Percentiles rank a stretch among this genome's conserved stretches.
Conservation (phyloP, 2,329 filamentous ascomycete species). For the Cladosporium cucumerinum region DNA sequence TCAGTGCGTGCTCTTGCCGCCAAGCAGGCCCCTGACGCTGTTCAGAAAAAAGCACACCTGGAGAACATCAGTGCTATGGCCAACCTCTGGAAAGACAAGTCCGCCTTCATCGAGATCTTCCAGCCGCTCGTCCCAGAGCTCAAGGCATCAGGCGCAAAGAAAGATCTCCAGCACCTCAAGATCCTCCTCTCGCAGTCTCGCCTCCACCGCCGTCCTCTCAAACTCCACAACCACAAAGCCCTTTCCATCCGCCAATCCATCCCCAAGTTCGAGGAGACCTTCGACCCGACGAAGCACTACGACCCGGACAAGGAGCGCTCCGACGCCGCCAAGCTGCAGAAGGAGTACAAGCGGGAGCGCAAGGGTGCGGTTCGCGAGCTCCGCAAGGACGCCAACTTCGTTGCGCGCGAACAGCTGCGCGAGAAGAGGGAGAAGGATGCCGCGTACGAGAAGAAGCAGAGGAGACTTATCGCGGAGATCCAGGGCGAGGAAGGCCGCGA, state of each 20-base stretch:
- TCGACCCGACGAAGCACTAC: constrained; percentile 95
- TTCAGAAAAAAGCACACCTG: constrained; percentile 51
- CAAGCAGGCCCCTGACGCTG: constrained; percentile 37
- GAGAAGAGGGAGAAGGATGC: constrained; percentile 92
- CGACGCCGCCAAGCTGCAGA: constrained; percentile 77
- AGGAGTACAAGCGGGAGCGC: constrained; percentile 89
- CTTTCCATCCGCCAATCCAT: constrained; percentile 83
- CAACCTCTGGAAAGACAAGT: constrained; percentile 69
- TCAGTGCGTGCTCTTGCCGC: constrained; percentile 64
- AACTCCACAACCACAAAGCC: constrained; percentile 84
- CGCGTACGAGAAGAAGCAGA: constrained; percentile 96
- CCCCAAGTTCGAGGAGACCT: constrained; percentile 94
- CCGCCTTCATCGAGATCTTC: constrained; percentile 78
- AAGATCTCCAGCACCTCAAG: constrained; percentile 60
- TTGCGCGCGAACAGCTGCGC: constrained; percentile 82
- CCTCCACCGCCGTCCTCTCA: constrained; percentile 70
- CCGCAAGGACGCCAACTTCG: constrained; percentile 90
- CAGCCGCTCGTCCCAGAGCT: constrained; percentile 48
- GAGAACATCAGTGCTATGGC: constrained; percentile 65
- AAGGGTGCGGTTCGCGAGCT: constrained; percentile 94
- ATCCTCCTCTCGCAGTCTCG: constrained; percentile 60
- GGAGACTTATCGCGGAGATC: constrained; percentile 86
- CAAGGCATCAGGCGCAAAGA: constrained; percentile 31
- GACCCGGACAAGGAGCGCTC: constrained; percentile 89
- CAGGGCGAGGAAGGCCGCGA: constrained; percentile 89